phyloP scores from a whole-genome alignment of 1,284 basidiomycete species.

The Farysia itapuensis region DNA sequence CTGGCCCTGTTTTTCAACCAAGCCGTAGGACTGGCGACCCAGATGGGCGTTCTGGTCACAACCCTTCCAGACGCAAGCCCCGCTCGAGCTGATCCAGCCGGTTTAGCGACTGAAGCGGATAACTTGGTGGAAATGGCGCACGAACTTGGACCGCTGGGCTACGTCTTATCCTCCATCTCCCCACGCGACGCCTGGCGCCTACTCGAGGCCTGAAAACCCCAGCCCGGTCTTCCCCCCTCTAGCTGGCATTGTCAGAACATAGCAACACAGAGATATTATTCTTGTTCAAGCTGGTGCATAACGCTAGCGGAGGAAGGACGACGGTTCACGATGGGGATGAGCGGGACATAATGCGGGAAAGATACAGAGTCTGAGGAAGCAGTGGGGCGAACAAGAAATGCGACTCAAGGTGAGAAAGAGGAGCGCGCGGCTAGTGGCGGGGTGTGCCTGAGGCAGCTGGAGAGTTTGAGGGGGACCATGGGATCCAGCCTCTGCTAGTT shows the following conservation, averaged over 20 bases:
- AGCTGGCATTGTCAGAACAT: too few relatives aligned
- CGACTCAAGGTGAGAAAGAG: too few relatives aligned
- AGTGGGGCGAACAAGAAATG: too few relatives aligned
- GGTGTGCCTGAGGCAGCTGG: too few relatives aligned
- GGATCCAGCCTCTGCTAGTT: too few relatives aligned
- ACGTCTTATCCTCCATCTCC: slow-evolving; percentile 12
- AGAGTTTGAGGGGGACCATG: slow-evolving; percentile 30
- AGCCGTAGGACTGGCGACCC: slow-evolving; percentile 9
- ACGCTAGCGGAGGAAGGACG: too few relatives aligned
- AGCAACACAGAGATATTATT: too few relatives aligned
- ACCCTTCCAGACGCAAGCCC: slow-evolving; percentile 1
- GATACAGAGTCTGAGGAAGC: too few relatives aligned
- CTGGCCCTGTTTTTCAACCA: slow-evolving; percentile 22
- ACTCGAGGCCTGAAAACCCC: neutral
- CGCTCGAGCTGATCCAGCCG: slow-evolving; percentile 1
- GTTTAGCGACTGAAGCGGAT: slow-evolving; percentile 18
- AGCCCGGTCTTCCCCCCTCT: neutral
- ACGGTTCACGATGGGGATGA: too few relatives aligned
- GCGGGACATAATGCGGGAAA: too few relatives aligned
- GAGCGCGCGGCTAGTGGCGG: too few relatives aligned
- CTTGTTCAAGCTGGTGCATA: too few relatives aligned
- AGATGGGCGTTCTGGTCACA: slow-evolving; percentile 12
- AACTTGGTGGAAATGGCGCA: slow-evolving; percentile 9
- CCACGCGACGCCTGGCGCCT: slow-evolving; percentile 15
- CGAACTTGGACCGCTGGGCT: slow-evolving; percentile 24